Base-by-base conservation (phyloP, 108 stramenopile genomes). In the Nitzschia sp. region DNA sequence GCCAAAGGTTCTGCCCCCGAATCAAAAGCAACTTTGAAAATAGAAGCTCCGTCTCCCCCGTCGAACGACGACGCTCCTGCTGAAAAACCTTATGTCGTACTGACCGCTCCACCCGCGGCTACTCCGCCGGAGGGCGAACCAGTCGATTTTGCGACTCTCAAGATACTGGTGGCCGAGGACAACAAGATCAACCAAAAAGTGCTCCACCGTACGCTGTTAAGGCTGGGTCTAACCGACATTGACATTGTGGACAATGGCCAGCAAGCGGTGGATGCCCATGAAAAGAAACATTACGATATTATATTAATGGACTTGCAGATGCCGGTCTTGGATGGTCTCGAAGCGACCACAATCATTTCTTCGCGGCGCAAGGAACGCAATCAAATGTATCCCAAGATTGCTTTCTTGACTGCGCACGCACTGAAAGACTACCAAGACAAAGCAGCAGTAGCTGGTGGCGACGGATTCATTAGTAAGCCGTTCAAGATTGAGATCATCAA, bases 291-390 rank as follows among this genome's bases (percentile, higher is more conserved):
- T 19, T 82, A 1, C 38, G 73, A 69, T 51, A 34, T 73, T 32
- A 66, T 82, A 15, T 73, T 82, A 15, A 82, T 82, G 81, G 81
- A 82, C 51, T 47, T 74, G 72, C 76, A 77, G 33, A 82, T 82
- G 81, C 81, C 81, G 6, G 54, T 74, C 51, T 70, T 82, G 81
- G 76, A 71, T 46, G 81, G 81, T 3, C 29, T 76, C 28, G 71
- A 82, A 21, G 78, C 78, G 3, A 64, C 62, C 17, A n/a, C 30
- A 9, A 35, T 59, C 59, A 79, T 79, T 45, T 36, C 58, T n/a
- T 17, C 26, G 13, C 42, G 72, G 25, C 24, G 57, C 17, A 71
- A 60, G 32, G 48, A 51, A 28, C 36, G 56, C 47, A 34, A 54
- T 6, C 25, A 65, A 28, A 26, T 35, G 18, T 33, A 25, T 56